A percentile compares a stretch with the other conserved stretches of the same genome.
phyloP scores from a whole-genome alignment of 177 flowering plant species.

The Vitis hybrid region DNA sequence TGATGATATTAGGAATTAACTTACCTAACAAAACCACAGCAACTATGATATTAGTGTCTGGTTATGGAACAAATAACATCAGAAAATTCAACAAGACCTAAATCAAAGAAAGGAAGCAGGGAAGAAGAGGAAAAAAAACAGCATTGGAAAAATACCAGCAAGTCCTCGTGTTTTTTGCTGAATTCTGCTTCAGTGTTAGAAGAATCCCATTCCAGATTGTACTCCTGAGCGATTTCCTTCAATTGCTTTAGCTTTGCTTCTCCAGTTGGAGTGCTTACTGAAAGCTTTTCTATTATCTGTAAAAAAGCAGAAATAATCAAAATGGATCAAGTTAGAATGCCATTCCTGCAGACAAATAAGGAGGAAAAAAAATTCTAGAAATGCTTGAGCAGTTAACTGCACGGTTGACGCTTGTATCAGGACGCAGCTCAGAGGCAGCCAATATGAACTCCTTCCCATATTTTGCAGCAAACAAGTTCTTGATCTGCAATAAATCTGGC shows the following conservation, averaged over 20 bases:
- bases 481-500: constrained; percentile 79
- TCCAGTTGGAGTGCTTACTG: constrained; percentile 69
- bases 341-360: constrained; percentile 2
- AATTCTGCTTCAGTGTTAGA: constrained; percentile 74
- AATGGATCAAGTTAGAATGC: neutral
- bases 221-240: constrained; percentile 74
- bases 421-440: constrained; percentile 88
- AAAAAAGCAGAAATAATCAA: constrained; percentile 3
- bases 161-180: constrained; percentile 80
- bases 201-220: constrained; percentile 78
- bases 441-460: constrained; percentile 89
- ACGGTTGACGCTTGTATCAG: constrained; percentile 92
- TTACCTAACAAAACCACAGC: no score
- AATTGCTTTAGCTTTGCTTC: constrained; percentile 62
- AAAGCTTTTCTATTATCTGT: constrained; percentile 92
- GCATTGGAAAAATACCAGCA: constrained; percentile 54
- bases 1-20: no score
- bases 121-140: neutral
- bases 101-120: neutral
- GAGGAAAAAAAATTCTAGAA: constrained; percentile 6
- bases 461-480: constrained; percentile 71
- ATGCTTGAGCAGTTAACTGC: constrained; percentile 45
- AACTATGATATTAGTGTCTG: no score
- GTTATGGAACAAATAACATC: neutral
- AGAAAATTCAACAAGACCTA: neutral